Evolutionary conservation across 1,284 basidiomycete species (phyloP).

Genomic region (Rhodofomes roseus): DNA sequence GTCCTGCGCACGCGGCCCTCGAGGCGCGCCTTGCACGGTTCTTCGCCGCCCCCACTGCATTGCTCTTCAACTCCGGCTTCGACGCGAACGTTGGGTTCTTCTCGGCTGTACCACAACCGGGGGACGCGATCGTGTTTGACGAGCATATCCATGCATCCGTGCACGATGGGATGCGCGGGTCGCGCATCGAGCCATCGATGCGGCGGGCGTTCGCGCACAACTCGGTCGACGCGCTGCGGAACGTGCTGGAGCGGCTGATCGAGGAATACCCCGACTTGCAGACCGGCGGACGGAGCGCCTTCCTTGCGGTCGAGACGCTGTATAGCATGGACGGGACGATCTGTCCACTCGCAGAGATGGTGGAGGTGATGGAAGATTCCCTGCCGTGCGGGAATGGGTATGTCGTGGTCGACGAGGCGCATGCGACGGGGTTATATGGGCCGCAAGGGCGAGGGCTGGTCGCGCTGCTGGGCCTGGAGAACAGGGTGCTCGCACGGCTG

Average conservation of each 20-base stretch:
- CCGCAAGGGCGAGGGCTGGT: conserved; percentile 75
- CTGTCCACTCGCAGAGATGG: conserved; percentile 69
- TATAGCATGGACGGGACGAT: conserved; percentile 98
- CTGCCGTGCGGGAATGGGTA: conserved; percentile 63
- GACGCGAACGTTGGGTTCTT: conserved; percentile 94
- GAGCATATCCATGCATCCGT: conserved; percentile 91
- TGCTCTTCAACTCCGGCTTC: conserved; percentile 94
- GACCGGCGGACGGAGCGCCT: conserved; percentile 44
- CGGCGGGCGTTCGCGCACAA: conserved; percentile 73
- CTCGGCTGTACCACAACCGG: conserved; percentile 73
- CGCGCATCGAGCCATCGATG: conserved; percentile 43
- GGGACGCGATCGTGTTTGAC: conserved; percentile 83
- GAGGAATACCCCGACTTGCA: conserved; percentile 33
- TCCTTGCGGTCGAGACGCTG: conserved; percentile 84
- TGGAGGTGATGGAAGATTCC: conserved; percentile 51
- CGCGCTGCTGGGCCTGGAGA: conserved; percentile 57
- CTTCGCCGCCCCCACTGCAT: conserved; percentile 63
- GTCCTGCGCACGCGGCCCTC: conserved; percentile 60
- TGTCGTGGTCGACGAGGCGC: conserved; percentile 87
- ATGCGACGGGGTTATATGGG: conserved; percentile 81
- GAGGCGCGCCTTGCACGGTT: conserved; percentile 66
- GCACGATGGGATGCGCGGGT: conserved; percentile 83
- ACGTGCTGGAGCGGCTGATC: conserved; percentile 39
- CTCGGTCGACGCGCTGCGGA: conserved; percentile 47
- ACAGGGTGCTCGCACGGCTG: conserved; percentile 57